These are phyloP conservation scores for Hypoxylon sp. DNA, from an alignment of 2,329 filamentous ascomycete genomes.

Conservation along the genomic window DNA sequence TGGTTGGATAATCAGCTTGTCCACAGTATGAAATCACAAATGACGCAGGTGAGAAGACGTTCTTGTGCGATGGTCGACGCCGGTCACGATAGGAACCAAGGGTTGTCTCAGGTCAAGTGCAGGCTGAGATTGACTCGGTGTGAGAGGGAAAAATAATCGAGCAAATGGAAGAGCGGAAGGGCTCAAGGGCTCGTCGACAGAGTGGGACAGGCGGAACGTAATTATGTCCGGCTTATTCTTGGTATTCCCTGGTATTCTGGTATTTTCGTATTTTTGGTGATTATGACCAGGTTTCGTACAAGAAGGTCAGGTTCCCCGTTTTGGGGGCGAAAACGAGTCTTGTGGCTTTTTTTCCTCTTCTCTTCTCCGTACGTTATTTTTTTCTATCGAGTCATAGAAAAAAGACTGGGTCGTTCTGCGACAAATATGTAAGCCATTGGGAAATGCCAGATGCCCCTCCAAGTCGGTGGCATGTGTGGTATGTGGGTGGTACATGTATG, in stretches of 20 bases:
- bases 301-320: constrained; percentile 30
- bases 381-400: constrained; percentile 43
- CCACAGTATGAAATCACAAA: constrained; percentile 20
- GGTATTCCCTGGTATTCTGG: constrained; percentile 4
- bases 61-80: constrained; percentile 17
- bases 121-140: constrained; percentile 14
- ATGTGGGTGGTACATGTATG: constrained; percentile 10
- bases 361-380: constrained; percentile 22
- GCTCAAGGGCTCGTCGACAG: constrained; percentile 8
- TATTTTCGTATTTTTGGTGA: constrained; percentile 12
- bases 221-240: constrained; percentile 44
- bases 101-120: constrained; percentile 15
- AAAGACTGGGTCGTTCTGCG: constrained; percentile 37
- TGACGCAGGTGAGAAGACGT: constrained; percentile 15
- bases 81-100: constrained; percentile 25
- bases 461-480: constrained; percentile 12
- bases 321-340: constrained; percentile 40
- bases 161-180: constrained; percentile 26
- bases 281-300: constrained; percentile 37
- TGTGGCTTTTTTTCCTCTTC: constrained; percentile 23
- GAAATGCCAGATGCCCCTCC: constrained; percentile 21
- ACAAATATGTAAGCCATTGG: constrained; percentile 37
- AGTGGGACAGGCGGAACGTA: constrained; percentile 37
- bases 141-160: constrained; percentile 26
- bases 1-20: constrained; percentile 23